These are phyloP conservation scores for Umbelopsis sp. DNA, from an alignment of 371 early-diverging fungal species.

Conservation along the genomic window DNA sequence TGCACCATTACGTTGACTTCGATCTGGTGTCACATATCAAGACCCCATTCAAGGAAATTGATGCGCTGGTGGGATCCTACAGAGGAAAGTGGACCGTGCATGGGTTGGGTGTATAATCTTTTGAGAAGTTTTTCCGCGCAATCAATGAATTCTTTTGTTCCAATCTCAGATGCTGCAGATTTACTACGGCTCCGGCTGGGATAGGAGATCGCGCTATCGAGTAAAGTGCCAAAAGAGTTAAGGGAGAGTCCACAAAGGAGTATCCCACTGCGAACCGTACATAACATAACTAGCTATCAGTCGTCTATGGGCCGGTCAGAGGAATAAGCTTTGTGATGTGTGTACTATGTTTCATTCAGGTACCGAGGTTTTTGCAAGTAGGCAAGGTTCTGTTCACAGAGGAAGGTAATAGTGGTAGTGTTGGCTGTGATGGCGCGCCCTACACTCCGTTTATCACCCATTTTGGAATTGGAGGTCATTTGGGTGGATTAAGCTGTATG, in stretches of 20 bases:
- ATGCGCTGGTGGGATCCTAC: no score
- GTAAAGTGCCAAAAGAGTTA: background rate
- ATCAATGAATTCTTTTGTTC: no score
- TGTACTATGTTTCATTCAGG: background rate
- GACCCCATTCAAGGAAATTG: no score
- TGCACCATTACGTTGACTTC: no score
- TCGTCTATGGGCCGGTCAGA: background rate
- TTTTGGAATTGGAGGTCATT: slow-evolving; percentile 17
- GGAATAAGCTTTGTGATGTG: no score
- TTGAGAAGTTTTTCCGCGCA: no score
- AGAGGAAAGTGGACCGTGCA: no score
- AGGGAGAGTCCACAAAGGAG: background rate
- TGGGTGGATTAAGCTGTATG: background rate
- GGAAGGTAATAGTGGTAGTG: background rate
- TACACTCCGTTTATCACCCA: slow-evolving; percentile 14
- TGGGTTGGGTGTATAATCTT: no score
- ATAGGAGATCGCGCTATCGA: no score
- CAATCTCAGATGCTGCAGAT: no score
- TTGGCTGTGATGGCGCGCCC: background rate
- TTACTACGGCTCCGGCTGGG: no score
- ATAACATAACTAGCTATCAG: background rate
- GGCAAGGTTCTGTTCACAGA: background rate
- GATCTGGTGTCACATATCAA: no score
- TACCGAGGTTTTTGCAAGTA: background rate
- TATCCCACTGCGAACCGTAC: background rate